phyloP scores from a whole-genome alignment of 2,329 filamentous ascomycete genomes.

The Neoascochyta sp. region DNA sequence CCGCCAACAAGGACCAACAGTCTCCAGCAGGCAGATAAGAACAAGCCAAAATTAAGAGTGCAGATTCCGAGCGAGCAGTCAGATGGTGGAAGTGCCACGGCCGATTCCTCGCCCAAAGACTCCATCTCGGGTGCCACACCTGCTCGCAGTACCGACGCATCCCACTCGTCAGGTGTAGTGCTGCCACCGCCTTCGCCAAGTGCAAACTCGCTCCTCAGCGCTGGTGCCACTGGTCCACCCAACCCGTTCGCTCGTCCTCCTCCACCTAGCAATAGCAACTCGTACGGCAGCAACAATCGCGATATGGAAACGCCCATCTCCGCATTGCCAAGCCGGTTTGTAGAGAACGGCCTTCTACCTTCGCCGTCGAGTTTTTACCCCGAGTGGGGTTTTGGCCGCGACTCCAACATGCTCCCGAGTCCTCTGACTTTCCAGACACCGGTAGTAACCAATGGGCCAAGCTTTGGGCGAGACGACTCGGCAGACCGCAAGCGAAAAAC shows the following conservation, averaged over 20 bases:
- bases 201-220: slow-evolving; percentile 77
- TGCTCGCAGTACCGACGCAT: slow-evolving; percentile 54
- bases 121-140: slow-evolving; percentile 58
- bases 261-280: slow-evolving; percentile 60
- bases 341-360: slow-evolving; percentile 80
- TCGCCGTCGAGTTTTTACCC: slow-evolving; percentile 91
- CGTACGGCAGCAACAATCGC: slow-evolving; percentile 34
- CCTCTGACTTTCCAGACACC: slow-evolving; percentile 92
- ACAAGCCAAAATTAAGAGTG: slow-evolving; percentile 81
- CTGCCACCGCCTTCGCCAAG: slow-evolving; percentile 91
- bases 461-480: slow-evolving; percentile 44
- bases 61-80: slow-evolving; percentile 92
- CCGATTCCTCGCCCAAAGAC: slow-evolving; percentile 62
- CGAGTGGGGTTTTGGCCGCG: slow-evolving; percentile 77
- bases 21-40: slow-evolving; percentile 60
- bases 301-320: slow-evolving; percentile 79
- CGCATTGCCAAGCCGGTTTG: slow-evolving; percentile 84
- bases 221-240: slow-evolving; percentile 84
- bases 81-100: slow-evolving; percentile 71
- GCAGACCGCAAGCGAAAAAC: slow-evolving; percentile 41
- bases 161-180: slow-evolving; percentile 67
- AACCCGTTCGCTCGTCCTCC: slow-evolving; percentile 92
- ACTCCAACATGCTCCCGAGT: slow-evolving; percentile 85
- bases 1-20: slow-evolving; percentile 72
- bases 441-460: slow-evolving; percentile 42